Percentiles rank a stretch among this genome's conserved stretches.
Evolutionary conservation across 768 basidiomycete genomes (phyloP).

Genomic region (Auriscalpium microsporum): DNA sequence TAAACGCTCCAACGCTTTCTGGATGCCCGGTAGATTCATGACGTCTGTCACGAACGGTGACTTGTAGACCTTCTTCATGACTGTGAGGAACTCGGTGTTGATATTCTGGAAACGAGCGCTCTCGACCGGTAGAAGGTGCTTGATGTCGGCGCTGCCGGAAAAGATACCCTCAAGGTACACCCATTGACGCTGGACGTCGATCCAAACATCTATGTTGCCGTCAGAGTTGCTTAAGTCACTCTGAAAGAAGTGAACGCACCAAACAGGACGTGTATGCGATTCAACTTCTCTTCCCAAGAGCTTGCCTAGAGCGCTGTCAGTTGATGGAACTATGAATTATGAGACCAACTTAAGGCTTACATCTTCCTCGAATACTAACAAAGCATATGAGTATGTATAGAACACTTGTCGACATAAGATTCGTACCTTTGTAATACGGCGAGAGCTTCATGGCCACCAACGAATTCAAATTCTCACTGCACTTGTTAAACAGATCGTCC

Average conservation of each 20-base stretch:
- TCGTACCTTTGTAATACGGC: conserved; percentile 90
- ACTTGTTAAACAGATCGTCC: conserved; percentile 96
- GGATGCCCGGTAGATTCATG: conserved; percentile 90
- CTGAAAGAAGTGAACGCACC: conserved; percentile 37
- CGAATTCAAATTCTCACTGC: conserved; percentile 94
- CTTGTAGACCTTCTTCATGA: conserved; percentile 99
- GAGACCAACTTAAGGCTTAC: conserved; percentile 22
- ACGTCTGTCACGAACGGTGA: conserved; percentile 97
- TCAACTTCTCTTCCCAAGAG: conserved; percentile 95
- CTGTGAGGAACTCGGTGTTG: conserved; percentile 93
- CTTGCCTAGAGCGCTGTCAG: conserved; percentile 43
- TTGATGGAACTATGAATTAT: no score
- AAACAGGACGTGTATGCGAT: conserved; percentile 93
- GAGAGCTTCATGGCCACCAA: conserved; percentile 95
- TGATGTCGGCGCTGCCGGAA: conserved; percentile 99
- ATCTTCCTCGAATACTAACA: conserved; percentile 81
- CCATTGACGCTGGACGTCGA: conserved; percentile 99
- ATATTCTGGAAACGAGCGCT: conserved; percentile 98
- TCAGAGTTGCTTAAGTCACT: conserved; percentile 3
- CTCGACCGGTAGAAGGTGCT: conserved; percentile 95
- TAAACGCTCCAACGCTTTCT: conserved; percentile 94
- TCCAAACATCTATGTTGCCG: conserved; percentile 76
- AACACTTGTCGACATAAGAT: no score
- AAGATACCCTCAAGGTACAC: conserved; percentile 99
- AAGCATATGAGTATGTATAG: conserved; percentile 3